Evolutionary conservation across 306 rosid species (phyloP).

Genomic region (Glycine latifolia): DNA sequence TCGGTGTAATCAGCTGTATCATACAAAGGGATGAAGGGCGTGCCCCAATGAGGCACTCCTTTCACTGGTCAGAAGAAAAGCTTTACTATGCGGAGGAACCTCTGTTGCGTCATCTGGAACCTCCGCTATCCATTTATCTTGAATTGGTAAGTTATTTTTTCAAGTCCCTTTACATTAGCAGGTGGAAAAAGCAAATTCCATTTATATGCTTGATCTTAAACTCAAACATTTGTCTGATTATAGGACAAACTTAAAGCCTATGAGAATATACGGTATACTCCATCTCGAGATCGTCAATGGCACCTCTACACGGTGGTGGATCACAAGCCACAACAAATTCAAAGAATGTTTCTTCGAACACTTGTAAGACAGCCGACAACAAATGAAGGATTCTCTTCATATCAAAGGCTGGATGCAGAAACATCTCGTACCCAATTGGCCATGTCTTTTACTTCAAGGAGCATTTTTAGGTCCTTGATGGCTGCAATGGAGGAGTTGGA

Average conservation of each 20-base stretch:
- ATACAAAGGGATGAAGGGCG: constrained; percentile 99
- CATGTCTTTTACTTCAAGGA: constrained; percentile 83
- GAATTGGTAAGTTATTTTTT: constrained; percentile 82
- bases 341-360: constrained; percentile 95
- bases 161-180: constrained; percentile 32
- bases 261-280: constrained; percentile 78
- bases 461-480: constrained; percentile 87
- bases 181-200: constrained; percentile 33
- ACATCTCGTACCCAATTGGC: constrained; percentile 56
- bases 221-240: constrained; percentile 44
- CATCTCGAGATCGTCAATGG: constrained; percentile 99
- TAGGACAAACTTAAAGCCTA: constrained; percentile 97
- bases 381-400: constrained; percentile 71
- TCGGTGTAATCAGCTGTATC: constrained; percentile 91
- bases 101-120: constrained; percentile 93
- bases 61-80: constrained; percentile 91
- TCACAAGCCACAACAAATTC: constrained; percentile 67
- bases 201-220: constrained; percentile 44
- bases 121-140: constrained; percentile 96
- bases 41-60: constrained; percentile 99
- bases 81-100: constrained; percentile 84
- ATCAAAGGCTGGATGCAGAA: constrained; percentile 66
- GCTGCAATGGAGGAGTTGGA: constrained; percentile 99
- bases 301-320: constrained; percentile 89
- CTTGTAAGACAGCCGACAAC: constrained; percentile 89